Percentiles rank a stretch among this genome's conserved stretches.
Conservation (phyloP, 129 eudicot species). For the Scalesia atractyloides region DNA sequence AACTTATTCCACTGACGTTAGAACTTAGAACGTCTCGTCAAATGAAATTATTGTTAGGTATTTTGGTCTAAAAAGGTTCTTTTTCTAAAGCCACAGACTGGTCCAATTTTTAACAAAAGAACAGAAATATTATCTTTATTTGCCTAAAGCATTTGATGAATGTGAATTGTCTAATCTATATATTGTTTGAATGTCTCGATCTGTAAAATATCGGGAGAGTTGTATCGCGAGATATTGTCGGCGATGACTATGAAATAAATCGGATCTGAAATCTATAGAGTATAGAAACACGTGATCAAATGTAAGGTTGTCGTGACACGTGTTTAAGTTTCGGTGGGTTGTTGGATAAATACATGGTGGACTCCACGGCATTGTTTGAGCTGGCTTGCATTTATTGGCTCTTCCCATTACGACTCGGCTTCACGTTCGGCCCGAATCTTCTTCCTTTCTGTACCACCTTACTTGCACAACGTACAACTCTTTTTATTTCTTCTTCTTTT, state of each 20-base stretch:
- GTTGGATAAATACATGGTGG: conserved; percentile 28
- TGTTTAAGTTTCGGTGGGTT: conserved; percentile 25
- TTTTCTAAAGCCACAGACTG: too few species aligned
- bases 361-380: conserved; percentile 30
- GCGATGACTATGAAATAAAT: conserved; percentile 30
- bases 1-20: too few species aligned
- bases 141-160: background rate
- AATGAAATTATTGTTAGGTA: too few species aligned
- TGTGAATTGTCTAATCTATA: background rate
- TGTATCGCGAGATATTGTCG: conserved; percentile 55
- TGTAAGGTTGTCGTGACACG: conserved; percentile 41
- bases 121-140: background rate
- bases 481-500: background rate
- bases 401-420: conserved; percentile 30
- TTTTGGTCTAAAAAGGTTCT: too few species aligned
- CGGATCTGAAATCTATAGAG: conserved; percentile 15
- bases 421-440: conserved; percentile 22
- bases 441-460: conserved; percentile 14
- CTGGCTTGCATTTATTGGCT: conserved; percentile 56
- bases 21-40: too few species aligned
- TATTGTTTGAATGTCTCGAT: background rate
- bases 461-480: conserved; percentile 15
- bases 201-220: background rate
- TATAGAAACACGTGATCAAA: conserved; percentile 18
- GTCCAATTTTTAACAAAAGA: background rate